These are phyloP conservation scores for Quercus berberidifolia DNA, from an alignment of 306 rosid species.

Conservation along the genomic window DNA sequence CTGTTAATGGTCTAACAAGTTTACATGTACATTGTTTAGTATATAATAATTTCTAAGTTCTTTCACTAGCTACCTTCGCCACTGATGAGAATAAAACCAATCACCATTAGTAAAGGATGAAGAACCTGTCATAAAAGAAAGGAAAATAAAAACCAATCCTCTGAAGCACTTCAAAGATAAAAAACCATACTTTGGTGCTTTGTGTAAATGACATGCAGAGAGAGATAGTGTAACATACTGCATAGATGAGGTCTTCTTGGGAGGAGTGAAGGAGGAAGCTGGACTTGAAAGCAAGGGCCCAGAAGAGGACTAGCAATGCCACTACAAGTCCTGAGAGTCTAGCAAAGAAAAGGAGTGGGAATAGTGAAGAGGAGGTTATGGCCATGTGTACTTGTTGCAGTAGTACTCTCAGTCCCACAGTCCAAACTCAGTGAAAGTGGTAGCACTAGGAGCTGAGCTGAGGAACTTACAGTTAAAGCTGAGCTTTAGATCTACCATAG, in stretches of 20 bases:
- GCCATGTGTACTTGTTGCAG: slow-evolving; percentile 40
- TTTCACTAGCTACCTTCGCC: slow-evolving; percentile 88
- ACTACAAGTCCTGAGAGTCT: slow-evolving; percentile 58
- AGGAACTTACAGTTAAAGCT: background rate
- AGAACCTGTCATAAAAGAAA: slow-evolving; percentile 52
- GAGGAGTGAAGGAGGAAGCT: slow-evolving; percentile 58
- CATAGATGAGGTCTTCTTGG: slow-evolving; percentile 43
- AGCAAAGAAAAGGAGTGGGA: slow-evolving; percentile 50
- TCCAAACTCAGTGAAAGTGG: background rate
- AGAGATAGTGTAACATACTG: slow-evolving; percentile 32
- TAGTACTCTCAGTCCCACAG: background rate
- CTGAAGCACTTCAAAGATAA: background rate
- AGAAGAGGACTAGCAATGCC: slow-evolving; percentile 52
- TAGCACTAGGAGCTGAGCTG: background rate
- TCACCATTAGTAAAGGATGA: slow-evolving; percentile 88
- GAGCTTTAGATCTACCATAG: slow-evolving; percentile 19
- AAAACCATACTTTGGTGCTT: background rate
- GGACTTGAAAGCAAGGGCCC: slow-evolving; percentile 67
- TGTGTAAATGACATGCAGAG: background rate
- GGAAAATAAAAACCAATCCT: background rate
- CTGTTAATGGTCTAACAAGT: background rate
- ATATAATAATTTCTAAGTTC: background rate
- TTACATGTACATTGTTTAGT: background rate
- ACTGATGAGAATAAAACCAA: slow-evolving; percentile 77
- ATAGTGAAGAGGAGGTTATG: slow-evolving; percentile 20